Conservation (phyloP, 768 basidiomycete genomes). For the Suillus variegatus region DNA sequence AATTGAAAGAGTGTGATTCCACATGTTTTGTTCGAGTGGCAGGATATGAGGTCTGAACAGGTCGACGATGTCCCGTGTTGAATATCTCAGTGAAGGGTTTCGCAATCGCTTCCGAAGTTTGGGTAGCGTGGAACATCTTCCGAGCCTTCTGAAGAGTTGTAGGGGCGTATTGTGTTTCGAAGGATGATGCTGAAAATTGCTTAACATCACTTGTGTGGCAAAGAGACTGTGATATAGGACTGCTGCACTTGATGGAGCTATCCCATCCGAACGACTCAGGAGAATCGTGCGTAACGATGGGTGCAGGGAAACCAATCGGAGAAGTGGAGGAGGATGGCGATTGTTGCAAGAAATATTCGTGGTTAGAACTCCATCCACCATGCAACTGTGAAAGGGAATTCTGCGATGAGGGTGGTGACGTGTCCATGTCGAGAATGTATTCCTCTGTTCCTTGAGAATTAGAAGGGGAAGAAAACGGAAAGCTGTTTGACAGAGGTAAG, state of each 20-base stretch:
- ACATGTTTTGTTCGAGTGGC: neutral
- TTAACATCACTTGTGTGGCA: neutral
- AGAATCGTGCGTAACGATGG: neutral
- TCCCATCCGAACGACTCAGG: neutral
- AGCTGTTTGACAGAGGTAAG: conserved; percentile 20
- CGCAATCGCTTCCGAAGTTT: neutral
- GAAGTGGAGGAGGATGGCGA: neutral
- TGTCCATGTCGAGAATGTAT: conserved; percentile 24
- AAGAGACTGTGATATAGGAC: neutral
- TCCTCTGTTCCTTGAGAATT: conserved; percentile 16
- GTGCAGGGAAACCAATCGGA: neutral
- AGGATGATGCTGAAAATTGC: neutral
- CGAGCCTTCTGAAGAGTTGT: neutral
- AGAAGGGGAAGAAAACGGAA: conserved; percentile 18
- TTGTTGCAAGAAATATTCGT: too few species aligned
- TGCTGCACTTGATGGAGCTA: neutral
- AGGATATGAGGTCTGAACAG: neutral
- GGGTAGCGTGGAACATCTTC: too few species aligned
- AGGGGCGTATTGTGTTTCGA: neutral
- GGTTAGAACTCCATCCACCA: neutral
- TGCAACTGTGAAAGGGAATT: neutral
- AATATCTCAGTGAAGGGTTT: neutral
- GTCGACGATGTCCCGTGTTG: neutral
- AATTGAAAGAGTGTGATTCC: neutral
- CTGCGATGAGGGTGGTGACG: conserved; percentile 17